These are phyloP conservation scores for Apiosordaria backusii DNA, from an alignment of 495 filamentous ascomycete genomes.

Conservation along the genomic window DNA sequence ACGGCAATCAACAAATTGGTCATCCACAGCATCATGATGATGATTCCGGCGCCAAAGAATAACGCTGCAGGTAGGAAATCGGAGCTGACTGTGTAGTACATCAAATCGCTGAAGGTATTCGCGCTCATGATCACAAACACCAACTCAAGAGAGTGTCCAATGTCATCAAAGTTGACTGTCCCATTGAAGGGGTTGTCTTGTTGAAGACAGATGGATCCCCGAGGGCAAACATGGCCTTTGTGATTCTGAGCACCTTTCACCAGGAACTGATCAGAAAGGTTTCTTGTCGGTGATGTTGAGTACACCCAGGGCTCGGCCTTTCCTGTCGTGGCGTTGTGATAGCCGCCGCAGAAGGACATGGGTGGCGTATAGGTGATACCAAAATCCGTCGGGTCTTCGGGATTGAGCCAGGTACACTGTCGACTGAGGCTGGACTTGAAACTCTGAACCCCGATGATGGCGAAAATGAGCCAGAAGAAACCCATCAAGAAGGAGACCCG, in stretches of 20 bases:
- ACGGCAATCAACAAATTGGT: constrained; percentile 96
- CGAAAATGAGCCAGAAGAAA: constrained; percentile 99
- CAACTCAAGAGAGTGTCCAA: constrained; percentile 81
- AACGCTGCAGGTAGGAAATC: constrained; percentile 83
- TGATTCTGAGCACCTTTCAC: constrained; percentile 41
- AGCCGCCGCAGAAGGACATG: constrained; percentile 83
- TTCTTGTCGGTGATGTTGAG: constrained; percentile 12
- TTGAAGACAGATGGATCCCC: constrained; percentile 76
- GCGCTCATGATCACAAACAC: constrained; percentile 99
- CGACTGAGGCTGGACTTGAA: constrained; percentile 93
- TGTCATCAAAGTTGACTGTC: constrained; percentile 94
- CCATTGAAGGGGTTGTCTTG: constrained; percentile 75
- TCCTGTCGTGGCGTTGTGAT: constrained; percentile 59
- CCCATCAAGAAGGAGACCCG: constrained; percentile 94
- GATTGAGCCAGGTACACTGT: constrained; percentile 81
- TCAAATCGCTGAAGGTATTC: constrained; percentile 91
- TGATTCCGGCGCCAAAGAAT: constrained; percentile 80
- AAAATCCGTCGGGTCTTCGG: constrained; percentile 44
- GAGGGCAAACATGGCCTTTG: constrained; percentile 92
- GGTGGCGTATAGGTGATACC: constrained; percentile 47
- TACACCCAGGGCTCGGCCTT: constrained; percentile 62
- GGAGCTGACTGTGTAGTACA: constrained; percentile 87
- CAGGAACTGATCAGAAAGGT: constrained; percentile 21
- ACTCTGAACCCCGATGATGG: constrained; percentile 92
- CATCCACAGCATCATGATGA: constrained; percentile 95